Conservation (phyloP, 2,329 filamentous ascomycete species). For the Phyllosticta citribraziliensis region DNA sequence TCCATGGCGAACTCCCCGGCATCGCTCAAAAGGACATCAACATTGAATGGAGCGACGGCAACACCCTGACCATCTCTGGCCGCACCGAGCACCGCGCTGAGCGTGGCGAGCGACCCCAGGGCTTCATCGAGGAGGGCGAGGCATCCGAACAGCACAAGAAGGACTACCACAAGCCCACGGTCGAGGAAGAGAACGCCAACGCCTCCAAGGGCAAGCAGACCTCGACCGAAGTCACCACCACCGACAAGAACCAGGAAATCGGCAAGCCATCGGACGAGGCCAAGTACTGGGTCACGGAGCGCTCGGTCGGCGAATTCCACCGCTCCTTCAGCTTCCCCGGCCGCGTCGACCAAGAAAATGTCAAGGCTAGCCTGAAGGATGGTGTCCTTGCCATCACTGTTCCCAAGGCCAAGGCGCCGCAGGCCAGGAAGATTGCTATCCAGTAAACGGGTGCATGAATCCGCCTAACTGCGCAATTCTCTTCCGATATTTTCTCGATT, state of each 20-base stretch:
- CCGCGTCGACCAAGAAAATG: slow-evolving; percentile 49
- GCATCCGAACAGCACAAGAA: slow-evolving; percentile 17
- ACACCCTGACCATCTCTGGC: slow-evolving; percentile 63
- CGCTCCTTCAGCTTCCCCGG: slow-evolving; percentile 50
- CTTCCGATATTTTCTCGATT: not conserved
- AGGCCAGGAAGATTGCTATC: slow-evolving; percentile 45
- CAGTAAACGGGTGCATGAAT: slow-evolving; percentile 30
- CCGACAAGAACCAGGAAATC: slow-evolving; percentile 28
- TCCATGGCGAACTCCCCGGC: slow-evolving; percentile 71
- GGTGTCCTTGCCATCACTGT: slow-evolving; percentile 49
- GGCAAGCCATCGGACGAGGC: slow-evolving; percentile 30
- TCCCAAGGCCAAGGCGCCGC: slow-evolving; percentile 43
- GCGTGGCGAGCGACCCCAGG: slow-evolving; percentile 41
- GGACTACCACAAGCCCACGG: slow-evolving; percentile 43
- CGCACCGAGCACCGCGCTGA: slow-evolving; percentile 56
- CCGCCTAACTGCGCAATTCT: too few species aligned
- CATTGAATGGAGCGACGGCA: slow-evolving; percentile 69
- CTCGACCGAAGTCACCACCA: slow-evolving; percentile 21
- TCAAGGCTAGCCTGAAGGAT: slow-evolving; percentile 51
- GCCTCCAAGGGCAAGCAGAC: not conserved
- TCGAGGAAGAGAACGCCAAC: slow-evolving; percentile 51
- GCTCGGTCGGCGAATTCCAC: slow-evolving; percentile 49
- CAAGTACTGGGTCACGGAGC: slow-evolving; percentile 62
- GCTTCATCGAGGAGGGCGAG: slow-evolving; percentile 35
- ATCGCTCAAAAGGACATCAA: slow-evolving; percentile 62